These are phyloP conservation scores for Cystobasidium sp. DNA, from an alignment of 1,284 basidiomycete species.

Conservation along the genomic window DNA sequence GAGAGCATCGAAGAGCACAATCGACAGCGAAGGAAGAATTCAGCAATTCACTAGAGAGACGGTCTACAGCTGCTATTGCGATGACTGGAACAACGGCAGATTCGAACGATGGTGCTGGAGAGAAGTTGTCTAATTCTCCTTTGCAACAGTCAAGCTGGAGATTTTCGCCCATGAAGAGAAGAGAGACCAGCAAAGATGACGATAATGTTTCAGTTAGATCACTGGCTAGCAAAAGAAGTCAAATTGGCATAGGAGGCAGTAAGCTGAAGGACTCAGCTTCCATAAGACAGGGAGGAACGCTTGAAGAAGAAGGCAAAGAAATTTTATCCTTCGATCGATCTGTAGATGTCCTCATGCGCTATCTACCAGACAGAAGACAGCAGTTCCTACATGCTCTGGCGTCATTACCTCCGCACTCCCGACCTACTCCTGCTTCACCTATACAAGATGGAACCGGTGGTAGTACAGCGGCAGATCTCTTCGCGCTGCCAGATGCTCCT, in stretches of 20 bases:
- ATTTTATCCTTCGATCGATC: conserved; percentile 52
- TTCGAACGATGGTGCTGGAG: conserved; percentile 52
- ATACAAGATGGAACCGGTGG: conserved; percentile 53
- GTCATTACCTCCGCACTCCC: conserved; percentile 67
- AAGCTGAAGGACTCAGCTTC: neutral
- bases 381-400: conserved; percentile 77
- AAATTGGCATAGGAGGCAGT: conserved; percentile 11
- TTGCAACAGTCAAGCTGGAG: conserved; percentile 61
- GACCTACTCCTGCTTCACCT: conserved; percentile 61
- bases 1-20: conserved; percentile 17
- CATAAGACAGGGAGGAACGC: neutral
- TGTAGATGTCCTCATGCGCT: conserved; percentile 61
- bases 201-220: conserved; percentile 65
- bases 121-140: conserved; percentile 58
- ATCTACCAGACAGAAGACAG: conserved; percentile 79
- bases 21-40: conserved; percentile 23
- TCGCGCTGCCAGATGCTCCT: conserved; percentile 72
- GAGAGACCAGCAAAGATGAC: conserved; percentile 63
- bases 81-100: neutral
- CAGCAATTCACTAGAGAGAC: conserved; percentile 1
- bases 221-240: conserved; percentile 56
- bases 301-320: conserved; percentile 16
- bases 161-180: conserved; percentile 39
- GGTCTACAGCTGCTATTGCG: neutral
- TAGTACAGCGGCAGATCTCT: conserved; percentile 70